Conservation (phyloP, 106 monocot species). For the Gastrodia elata region DNA sequence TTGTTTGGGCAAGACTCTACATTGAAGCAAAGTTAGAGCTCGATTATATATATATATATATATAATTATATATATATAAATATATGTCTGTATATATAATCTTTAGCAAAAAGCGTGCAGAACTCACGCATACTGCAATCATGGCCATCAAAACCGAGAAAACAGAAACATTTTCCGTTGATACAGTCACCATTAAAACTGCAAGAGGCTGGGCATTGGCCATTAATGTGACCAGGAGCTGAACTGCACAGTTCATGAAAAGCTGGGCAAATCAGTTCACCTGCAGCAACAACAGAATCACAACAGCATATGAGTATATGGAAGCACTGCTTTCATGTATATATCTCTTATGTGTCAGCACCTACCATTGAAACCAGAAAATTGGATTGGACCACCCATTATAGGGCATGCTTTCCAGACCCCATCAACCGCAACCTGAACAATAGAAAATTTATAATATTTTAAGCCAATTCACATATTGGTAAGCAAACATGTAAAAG, state of each 20-base stretch:
- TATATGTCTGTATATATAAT: too few relatives aligned
- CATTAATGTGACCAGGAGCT: slow-evolving; percentile 35
- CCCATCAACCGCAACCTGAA: slow-evolving; percentile 93
- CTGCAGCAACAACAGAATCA: slow-evolving; percentile 24
- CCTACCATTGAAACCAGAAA: slow-evolving; percentile 90
- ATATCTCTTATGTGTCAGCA: background rate
- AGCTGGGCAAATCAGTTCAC: slow-evolving; percentile 91
- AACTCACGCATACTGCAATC: slow-evolving; percentile 84
- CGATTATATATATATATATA: too few relatives aligned
- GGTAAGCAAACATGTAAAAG: background rate
- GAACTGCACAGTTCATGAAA: slow-evolving; percentile 81
- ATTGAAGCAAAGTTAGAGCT: background rate
- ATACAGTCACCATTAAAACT: slow-evolving; percentile 83
- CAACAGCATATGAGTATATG: background rate
- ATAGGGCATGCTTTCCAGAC: slow-evolving; percentile 83
- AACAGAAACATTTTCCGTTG: slow-evolving; percentile 77
- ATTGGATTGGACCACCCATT: slow-evolving; percentile 86
- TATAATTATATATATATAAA: too few relatives aligned
- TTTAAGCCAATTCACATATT: background rate
- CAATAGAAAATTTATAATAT: slow-evolving; percentile 3
- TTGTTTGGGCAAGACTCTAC: slow-evolving; percentile 67
- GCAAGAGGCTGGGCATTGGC: slow-evolving; percentile 67
- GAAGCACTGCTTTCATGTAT: background rate
- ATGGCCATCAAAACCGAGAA: slow-evolving; percentile 86
- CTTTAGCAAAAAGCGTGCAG: background rate